Conservation (phyloP, 2,329 filamentous ascomycete genomes). For the Colletotrichum zoysiae region DNA sequence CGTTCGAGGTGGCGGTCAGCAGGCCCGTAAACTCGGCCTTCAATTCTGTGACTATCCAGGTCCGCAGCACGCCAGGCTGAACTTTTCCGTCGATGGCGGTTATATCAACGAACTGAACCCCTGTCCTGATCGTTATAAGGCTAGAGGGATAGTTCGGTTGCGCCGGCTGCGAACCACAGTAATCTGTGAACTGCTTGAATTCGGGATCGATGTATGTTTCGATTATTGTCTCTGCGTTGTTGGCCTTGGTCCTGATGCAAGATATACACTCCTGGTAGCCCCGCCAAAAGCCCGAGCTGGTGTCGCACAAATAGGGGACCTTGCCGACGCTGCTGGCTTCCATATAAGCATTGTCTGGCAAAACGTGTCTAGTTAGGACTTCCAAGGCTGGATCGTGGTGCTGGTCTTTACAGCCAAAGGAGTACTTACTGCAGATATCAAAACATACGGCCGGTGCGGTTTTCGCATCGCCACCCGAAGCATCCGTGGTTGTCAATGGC, state of each 20-base stretch:
- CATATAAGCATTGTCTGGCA: slow-evolving; percentile 1
- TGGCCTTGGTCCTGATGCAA: neutral
- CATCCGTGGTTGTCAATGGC: neutral
- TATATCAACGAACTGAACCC: neutral
- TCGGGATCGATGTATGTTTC: neutral
- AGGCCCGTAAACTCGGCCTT: neutral
- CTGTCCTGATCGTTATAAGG: neutral
- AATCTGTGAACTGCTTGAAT: slow-evolving; percentile 8
- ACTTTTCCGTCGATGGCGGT: neutral
- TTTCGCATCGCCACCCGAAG: too few relatives aligned
- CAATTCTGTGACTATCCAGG: neutral
- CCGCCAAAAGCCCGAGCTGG: neutral
- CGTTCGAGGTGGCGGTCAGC: neutral
- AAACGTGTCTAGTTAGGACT: neutral
- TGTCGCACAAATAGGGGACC: neutral
- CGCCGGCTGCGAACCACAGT: neutral
- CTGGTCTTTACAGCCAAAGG: neutral
- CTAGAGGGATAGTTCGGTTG: neutral
- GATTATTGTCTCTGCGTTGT: neutral
- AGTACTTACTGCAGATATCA: neutral
- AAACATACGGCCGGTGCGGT: neutral
- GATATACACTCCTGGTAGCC: neutral
- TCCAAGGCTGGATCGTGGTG: too few relatives aligned
- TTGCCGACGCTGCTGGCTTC: neutral
- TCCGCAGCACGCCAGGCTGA: neutral